A percentile compares a stretch with the other conserved stretches of the same genome.
Evolutionary conservation across 2,329 filamentous ascomycete genomes (phyloP).

Genomic region (Diaporthe sp.): DNA sequence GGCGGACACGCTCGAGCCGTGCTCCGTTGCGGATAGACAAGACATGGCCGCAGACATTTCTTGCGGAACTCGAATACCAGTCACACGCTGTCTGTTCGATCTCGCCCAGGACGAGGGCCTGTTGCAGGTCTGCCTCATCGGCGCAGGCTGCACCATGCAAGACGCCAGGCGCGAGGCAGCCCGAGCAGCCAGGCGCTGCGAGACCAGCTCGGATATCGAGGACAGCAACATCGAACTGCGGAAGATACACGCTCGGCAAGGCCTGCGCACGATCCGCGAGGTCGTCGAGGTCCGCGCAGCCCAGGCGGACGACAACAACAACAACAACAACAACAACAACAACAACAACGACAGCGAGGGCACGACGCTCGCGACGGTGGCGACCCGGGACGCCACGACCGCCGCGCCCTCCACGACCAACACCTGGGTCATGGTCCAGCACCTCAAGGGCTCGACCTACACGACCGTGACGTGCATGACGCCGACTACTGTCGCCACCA

Average conservation of each 20-base stretch:
- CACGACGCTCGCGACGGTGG: slow-evolving; percentile 4
- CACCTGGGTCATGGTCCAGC: slow-evolving; percentile 32
- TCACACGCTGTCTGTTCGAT: slow-evolving; percentile 13
- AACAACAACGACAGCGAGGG: slow-evolving; percentile 28
- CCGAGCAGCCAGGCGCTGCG: background rate
- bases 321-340: slow-evolving; percentile 32
- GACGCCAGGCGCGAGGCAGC: slow-evolving; percentile 13
- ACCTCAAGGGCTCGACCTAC: slow-evolving; percentile 38
- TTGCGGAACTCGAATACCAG: slow-evolving; percentile 6
- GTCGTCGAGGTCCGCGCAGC: background rate
- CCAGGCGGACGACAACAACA: slow-evolving; percentile 36
- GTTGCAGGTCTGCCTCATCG: slow-evolving; percentile 21
- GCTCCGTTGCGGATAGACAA: background rate
- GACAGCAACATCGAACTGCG: slow-evolving; percentile 5
- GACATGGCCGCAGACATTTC: background rate
- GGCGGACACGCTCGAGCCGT: background rate
- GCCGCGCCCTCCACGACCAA: slow-evolving; percentile 32
- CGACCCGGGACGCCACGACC: slow-evolving; percentile 14
- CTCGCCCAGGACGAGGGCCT: background rate
- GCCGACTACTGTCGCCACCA: slow-evolving; percentile 47
- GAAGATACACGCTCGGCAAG: background rate
- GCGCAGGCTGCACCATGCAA: slow-evolving; percentile 16
- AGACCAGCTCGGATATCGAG: background rate
- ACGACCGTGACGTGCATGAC: slow-evolving; percentile 49
- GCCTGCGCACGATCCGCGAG: background rate